Evolutionary conservation across 2,329 filamentous ascomycete genomes (phyloP).

Genomic region (Colletotrichum sublineola): DNA sequence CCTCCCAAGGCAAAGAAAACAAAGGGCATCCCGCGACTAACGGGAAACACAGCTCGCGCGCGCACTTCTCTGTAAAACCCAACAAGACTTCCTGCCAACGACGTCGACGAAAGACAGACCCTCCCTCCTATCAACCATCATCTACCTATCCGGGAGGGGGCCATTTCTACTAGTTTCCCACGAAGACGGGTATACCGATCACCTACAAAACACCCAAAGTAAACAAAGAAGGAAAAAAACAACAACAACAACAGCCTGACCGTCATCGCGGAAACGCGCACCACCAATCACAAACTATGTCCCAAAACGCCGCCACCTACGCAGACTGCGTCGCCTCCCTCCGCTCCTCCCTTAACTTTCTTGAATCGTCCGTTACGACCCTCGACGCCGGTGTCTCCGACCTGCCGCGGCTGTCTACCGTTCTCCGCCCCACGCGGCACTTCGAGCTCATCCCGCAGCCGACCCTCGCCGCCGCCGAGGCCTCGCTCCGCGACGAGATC

Average conservation of each 20-base stretch:
- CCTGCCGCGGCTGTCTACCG: slow-evolving; percentile 67
- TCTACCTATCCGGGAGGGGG: not conserved
- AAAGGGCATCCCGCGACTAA: not conserved
- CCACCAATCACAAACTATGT: not conserved
- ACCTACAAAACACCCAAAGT: not conserved
- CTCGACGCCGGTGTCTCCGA: slow-evolving; percentile 69
- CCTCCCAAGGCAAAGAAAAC: slow-evolving; percentile 15
- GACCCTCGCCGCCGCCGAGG: slow-evolving; percentile 84
- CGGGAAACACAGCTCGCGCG: not conserved
- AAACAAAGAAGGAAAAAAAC: slow-evolving; percentile 6
- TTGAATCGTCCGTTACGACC: slow-evolving; percentile 71
- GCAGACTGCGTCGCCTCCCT: slow-evolving; percentile 71
- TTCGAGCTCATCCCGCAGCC: slow-evolving; percentile 93
- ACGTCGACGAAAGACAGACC: not conserved
- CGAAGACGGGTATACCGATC: not conserved
- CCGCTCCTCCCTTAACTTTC: slow-evolving; percentile 70
- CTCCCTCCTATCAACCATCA: not conserved
- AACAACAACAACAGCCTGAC: not conserved
- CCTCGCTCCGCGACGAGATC: slow-evolving; percentile 88
- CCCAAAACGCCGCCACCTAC: slow-evolving; percentile 55
- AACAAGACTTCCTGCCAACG: not conserved
- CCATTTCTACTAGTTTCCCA: not conserved
- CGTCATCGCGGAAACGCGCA: not conserved
- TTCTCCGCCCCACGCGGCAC: slow-evolving; percentile 73
- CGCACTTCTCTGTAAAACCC: not conserved